phyloP scores from a whole-genome alignment of 139 green algal genomes.

The Ettlia oleoabundans region DNA sequence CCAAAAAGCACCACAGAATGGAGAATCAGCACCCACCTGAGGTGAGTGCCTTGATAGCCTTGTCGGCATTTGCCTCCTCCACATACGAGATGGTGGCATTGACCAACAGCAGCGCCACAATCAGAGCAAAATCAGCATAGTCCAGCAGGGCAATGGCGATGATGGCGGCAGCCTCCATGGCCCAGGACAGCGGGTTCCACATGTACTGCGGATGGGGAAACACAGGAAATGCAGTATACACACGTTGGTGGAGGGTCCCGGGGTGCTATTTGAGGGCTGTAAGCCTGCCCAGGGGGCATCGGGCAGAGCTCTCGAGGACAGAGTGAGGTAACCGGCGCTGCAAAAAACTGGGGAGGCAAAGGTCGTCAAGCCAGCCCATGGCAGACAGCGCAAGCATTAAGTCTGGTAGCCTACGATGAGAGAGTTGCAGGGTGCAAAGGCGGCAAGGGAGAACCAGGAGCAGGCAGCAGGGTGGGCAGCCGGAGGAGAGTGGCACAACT shows the following conservation, averaged over 20 bases:
- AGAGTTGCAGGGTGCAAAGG: neutral
- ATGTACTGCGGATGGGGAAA: slow-evolving; percentile 49
- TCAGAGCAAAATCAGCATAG: slow-evolving; percentile 80
- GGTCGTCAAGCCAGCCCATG: too few relatives aligned
- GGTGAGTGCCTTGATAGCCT: slow-evolving; percentile 86
- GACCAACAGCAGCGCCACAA: slow-evolving; percentile 72
- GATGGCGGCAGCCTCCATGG: slow-evolving; percentile 87
- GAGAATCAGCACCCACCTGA: slow-evolving; percentile 16
- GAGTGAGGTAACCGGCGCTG: too few relatives aligned
- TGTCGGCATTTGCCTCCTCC: slow-evolving; percentile 80
- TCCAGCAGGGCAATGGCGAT: slow-evolving; percentile 85
- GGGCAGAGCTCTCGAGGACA: too few relatives aligned
- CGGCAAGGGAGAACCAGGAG: neutral
- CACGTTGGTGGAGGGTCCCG: too few relatives aligned
- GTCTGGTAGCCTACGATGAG: too few relatives aligned
- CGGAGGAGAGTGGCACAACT: too few relatives aligned
- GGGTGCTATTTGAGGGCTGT: too few relatives aligned
- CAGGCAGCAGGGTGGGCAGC: neutral
- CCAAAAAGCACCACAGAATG: too few relatives aligned
- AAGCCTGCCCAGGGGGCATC: too few relatives aligned
- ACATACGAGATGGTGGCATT: slow-evolving; percentile 85
- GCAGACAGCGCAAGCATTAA: too few relatives aligned
- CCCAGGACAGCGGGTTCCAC: slow-evolving; percentile 87
- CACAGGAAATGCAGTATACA: neutral
- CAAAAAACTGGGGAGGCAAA: too few relatives aligned